Evolutionary conservation across 176 grass and related monocot genomes (phyloP).

Genomic region (Oryza rufipogon): DNA sequence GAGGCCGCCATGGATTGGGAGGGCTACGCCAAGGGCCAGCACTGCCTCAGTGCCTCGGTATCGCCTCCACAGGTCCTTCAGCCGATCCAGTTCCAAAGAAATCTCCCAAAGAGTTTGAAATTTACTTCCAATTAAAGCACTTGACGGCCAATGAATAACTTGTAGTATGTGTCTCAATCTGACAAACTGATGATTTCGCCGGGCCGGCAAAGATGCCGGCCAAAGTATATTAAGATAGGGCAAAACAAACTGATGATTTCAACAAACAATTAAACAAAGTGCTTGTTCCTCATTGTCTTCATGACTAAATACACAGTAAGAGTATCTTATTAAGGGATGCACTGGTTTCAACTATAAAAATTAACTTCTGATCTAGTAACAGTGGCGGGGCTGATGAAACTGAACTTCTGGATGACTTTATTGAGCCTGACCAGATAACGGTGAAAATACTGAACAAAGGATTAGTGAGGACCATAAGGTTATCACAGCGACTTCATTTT

Average conservation of each 20-base stretch:
- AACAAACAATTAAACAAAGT: not conserved
- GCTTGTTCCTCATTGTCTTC: not conserved
- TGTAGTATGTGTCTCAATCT: not conserved
- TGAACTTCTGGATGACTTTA: constrained; percentile 59
- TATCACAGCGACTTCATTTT: too few species aligned
- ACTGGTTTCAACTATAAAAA: not conserved
- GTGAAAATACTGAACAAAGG: constrained; percentile 17
- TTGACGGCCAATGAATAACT: too few species aligned
- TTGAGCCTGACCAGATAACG: constrained; percentile 46
- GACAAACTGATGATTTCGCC: too few species aligned
- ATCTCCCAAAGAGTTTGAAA: too few species aligned
- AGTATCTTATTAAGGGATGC: not conserved
- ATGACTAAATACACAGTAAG: not conserved
- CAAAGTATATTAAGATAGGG: too few species aligned
- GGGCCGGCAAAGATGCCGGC: too few species aligned
- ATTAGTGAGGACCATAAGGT: too few species aligned
- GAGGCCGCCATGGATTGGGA: constrained; percentile 10
- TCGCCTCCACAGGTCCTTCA: not conserved
- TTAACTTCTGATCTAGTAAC: constrained; percentile 5
- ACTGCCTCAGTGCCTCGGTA: constrained; percentile 63
- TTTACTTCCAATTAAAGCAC: too few species aligned
- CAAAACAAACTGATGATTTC: not conserved
- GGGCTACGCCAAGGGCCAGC: constrained; percentile 72
- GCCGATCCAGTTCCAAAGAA: too few species aligned
- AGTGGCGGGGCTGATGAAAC: constrained; percentile 35